Evolutionary conservation across 768 basidiomycete genomes (phyloP), one percentile per base, ranked within the genome.

Genomic region (Tulasnella sp.): DNA sequence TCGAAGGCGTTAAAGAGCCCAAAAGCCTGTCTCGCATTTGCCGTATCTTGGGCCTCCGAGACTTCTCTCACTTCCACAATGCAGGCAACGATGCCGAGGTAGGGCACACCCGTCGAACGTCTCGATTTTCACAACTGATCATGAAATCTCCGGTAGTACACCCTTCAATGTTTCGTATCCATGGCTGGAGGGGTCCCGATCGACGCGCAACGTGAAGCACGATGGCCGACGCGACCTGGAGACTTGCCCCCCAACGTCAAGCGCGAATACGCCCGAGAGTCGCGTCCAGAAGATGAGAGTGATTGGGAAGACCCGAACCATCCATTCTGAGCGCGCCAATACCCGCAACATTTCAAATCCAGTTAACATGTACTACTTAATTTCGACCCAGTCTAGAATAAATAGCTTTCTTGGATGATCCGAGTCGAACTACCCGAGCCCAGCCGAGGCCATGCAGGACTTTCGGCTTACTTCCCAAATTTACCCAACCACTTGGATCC

Each of bases 21-120:
- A 85, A 89, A 72, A 85, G 87, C 0, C 88, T 97, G 31, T 89
- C 89, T 80, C 89, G 90, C 52, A 88, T 91, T 40, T 93, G 92
- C 84, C 85, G 86, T 71, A 89, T 91, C 75, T 87, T 96, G 31
- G 88, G 90, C 74, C 87, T 95, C 74, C 81, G 85, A 0, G 89
- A 89, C 0, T 73, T 77, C n/a, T 81, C 87, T 44, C 86, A 88
- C 82, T 85, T 93, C 79, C 95, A 95, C 87, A 97, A 96, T 83
- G 94, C 93, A 0, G 94, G 94, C 0, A 96, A 95, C 83, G 94
- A 96, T 84, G 94, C 94, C 1, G 88, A 92, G 84, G 94, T 95
- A 82, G 91, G 71, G 84, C 85, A 6, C 71, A 48, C 44, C 8
- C 27, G 3, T 68, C 34, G 5, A 31, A 68, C 1, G 21, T 34